Evolutionary conservation across 2,329 filamentous ascomycete genomes (phyloP).

Genomic region (Shiraia bambusicola): DNA sequence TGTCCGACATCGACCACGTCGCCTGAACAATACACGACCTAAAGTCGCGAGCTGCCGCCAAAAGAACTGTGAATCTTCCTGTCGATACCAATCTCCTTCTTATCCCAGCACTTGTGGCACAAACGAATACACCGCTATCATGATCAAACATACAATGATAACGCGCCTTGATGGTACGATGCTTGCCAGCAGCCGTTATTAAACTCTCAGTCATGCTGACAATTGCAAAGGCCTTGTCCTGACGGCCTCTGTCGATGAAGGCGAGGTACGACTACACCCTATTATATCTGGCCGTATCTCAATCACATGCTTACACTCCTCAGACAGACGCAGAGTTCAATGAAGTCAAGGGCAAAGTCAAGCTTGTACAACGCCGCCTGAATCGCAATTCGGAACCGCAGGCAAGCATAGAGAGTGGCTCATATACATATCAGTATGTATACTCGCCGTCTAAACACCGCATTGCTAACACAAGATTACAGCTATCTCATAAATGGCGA

Average conservation of each 20-base stretch:
- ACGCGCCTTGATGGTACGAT: slow-evolving; percentile 79
- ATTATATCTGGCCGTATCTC: slow-evolving; percentile 3
- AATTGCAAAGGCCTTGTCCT: slow-evolving; percentile 75
- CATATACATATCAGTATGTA: slow-evolving; percentile 81
- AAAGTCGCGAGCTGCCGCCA: too few species aligned
- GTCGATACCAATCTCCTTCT: too few species aligned
- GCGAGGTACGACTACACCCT: slow-evolving; percentile 57
- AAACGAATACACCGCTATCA: slow-evolving; percentile 38
- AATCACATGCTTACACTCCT: slow-evolving; percentile 8
- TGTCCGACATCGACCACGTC: too few species aligned
- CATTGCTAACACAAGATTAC: slow-evolving; percentile 12
- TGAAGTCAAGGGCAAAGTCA: slow-evolving; percentile 88
- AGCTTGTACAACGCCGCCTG: slow-evolving; percentile 84
- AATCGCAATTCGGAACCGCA: slow-evolving; percentile 87
- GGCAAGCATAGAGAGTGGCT: slow-evolving; percentile 84
- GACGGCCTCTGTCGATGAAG: slow-evolving; percentile 91
- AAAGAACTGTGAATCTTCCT: too few species aligned
- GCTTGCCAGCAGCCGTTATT: slow-evolving; percentile 6
- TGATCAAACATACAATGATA: slow-evolving; percentile 94
- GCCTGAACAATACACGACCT: too few species aligned
- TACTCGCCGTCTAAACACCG: not conserved
- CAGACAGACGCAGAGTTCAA: slow-evolving; percentile 72
- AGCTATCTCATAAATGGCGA: slow-evolving; percentile 84
- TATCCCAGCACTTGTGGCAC: not conserved
- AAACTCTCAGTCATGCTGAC: slow-evolving; percentile 18